A percentile compares a stretch with the other conserved stretches of the same genome.
phyloP scores from a whole-genome alignment of 169 alveolate species.

The Perkinsus olseni region DNA sequence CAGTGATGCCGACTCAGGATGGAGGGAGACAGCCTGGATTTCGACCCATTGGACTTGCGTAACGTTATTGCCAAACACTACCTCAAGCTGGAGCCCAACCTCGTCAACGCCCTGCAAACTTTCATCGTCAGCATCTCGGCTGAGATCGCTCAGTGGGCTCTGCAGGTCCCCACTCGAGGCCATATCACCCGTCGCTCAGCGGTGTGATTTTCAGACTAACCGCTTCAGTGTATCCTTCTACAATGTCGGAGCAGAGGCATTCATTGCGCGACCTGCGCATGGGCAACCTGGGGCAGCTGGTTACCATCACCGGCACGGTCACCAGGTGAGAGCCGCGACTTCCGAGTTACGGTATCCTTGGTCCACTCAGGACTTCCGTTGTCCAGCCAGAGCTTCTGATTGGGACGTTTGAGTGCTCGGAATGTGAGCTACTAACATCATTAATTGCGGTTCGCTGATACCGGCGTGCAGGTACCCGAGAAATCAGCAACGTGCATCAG shows the following conservation, averaged over 20 bases:
- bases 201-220: background rate
- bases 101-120: background rate
- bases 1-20: background rate
- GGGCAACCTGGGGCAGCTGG: conserved; percentile 59
- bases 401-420: conserved; percentile 63
- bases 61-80: background rate
- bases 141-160: background rate
- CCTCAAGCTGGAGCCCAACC: background rate
- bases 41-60: background rate
- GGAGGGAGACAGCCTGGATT: background rate
- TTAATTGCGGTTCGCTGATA: background rate
- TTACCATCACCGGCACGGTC: conserved; percentile 67
- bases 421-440: conserved; percentile 21
- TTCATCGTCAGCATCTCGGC: conserved; percentile 2
- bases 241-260: background rate
- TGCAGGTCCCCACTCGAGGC: background rate
- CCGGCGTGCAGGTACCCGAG: conserved; percentile 23
- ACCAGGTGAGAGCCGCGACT: conserved; percentile 30
- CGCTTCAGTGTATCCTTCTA: background rate
- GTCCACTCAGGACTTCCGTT: conserved; percentile 54
- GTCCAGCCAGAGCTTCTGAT: conserved; percentile 73
- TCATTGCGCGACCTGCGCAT: conserved; percentile 27
- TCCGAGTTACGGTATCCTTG: background rate
- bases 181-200: background rate
- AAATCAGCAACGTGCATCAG: conserved; percentile 58